Evolutionary conservation across 164 flowering plant genomes (phyloP).

Genomic region (Chimonanthus praecox): DNA sequence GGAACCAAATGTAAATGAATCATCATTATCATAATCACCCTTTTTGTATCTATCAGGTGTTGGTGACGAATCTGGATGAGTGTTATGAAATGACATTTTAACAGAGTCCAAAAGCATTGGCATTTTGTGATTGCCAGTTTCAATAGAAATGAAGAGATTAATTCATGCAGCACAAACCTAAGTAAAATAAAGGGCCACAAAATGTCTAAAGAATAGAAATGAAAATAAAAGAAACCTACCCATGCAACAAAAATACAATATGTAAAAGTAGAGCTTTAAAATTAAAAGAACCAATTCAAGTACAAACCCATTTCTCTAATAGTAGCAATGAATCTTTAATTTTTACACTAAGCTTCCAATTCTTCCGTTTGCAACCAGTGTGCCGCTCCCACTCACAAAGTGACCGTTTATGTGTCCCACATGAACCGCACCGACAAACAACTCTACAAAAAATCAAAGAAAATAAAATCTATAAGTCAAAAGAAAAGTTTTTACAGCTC

Average conservation of each 20-base stretch:
- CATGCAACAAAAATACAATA: neutral
- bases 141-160: neutral
- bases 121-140: no score
- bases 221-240: neutral
- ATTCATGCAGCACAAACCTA: neutral
- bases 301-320: slow-evolving; percentile 91
- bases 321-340: slow-evolving; percentile 79
- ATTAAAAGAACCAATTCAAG: neutral
- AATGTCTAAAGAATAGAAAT: neutral
- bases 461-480: neutral
- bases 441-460: slow-evolving; percentile 47
- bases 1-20: no score
- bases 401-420: slow-evolving; percentile 69
- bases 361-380: slow-evolving; percentile 76
- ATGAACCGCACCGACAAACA: slow-evolving; percentile 79
- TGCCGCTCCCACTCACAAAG: slow-evolving; percentile 95
- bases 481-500: neutral
- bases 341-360: slow-evolving; percentile 77
- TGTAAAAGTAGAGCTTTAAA: no score
- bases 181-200: neutral
- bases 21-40: no score
- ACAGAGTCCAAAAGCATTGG: no score
- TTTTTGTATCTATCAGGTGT: no score
- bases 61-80: no score
- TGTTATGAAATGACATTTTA: no score